A percentile compares a stretch with the other conserved stretches of the same genome.
Conservation (phyloP, 441 rosid genomes). For the Syzygium malaccense region DNA sequence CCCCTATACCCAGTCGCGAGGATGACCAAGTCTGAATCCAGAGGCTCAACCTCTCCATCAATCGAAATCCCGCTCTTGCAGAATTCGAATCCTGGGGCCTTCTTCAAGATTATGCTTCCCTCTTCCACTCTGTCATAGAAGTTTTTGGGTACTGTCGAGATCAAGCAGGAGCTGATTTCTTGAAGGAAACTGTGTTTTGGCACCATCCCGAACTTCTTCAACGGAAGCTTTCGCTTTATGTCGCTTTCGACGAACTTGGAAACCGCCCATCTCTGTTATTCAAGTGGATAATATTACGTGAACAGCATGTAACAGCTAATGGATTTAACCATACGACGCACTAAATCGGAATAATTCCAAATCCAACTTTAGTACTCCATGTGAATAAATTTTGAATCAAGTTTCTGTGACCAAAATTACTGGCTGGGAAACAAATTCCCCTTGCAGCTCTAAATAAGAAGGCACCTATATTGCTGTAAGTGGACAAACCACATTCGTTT, state of each 20-base stretch:
- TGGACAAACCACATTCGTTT: background rate
- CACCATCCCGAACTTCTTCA: slow-evolving; percentile 38
- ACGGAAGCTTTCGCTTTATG: slow-evolving; percentile 24
- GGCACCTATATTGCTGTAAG: background rate
- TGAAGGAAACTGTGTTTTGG: slow-evolving; percentile 30
- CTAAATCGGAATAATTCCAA: background rate
- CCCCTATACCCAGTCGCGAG: slow-evolving; percentile 42
- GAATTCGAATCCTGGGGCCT: slow-evolving; percentile 30
- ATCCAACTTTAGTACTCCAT: background rate
- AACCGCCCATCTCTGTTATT: slow-evolving; percentile 27
- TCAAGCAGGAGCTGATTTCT: slow-evolving; percentile 22
- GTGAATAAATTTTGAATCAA: background rate
- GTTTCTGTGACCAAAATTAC: background rate
- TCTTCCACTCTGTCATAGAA: slow-evolving; percentile 40
- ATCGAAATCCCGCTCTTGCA: slow-evolving; percentile 27
- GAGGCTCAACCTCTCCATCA: slow-evolving; percentile 11
- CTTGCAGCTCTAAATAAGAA: background rate
- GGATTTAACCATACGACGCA: background rate
- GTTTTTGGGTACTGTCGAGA: slow-evolving; percentile 21
- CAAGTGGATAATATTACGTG: background rate
- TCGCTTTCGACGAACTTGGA: slow-evolving; percentile 36
- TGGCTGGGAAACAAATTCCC: background rate
- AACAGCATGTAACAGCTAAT: background rate
- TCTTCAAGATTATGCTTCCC: slow-evolving; percentile 36
- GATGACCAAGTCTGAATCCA: slow-evolving; percentile 35